Evolutionary conservation across 1,139 yeast genomes (phyloP), one percentile per base, ranked within the genome.

Genomic region (Yamadazyma diospyri): DNA sequence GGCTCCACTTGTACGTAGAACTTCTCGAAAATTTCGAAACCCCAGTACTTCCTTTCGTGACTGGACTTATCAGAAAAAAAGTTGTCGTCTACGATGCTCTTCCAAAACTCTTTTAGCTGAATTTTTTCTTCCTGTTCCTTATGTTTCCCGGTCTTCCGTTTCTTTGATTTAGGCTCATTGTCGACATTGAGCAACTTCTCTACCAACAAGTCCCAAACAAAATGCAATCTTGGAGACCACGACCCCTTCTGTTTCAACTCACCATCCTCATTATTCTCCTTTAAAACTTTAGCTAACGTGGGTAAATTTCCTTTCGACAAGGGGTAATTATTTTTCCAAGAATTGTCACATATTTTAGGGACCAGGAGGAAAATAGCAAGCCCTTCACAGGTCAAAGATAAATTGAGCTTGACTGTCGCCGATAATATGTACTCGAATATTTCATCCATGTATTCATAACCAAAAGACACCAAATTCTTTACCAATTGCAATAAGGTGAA

Each of bases 11-110:
- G 45, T 18, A 81, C 54, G 30, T 78, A 69, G 19, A 30, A 11
- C 32, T 72, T 64, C 23, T 59, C 64, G 44, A 89, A 78, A 5
- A 89, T 71, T 46, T 84, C 84, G 47, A 89, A 77, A 0, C 97
- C 98, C 76, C 87, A 76, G 55, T 72, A 85, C 52, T 89, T 92
- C 40, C 96, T 71, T 55, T 89, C 97, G 27, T 81, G 78, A 1
- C 96, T 85, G 0, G 96, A 70, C 43, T 82, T 77, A 20, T 75
- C 78, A 4, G 87, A 65, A 49, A 92, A 89, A 39, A 85, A 75
- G 1, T 82, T 71, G 48, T 87, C 94, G 51, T 89, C 97, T 8
- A 89, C 75, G 6, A 79, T 80, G 3, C 72, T 69, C 45, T 77
- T 75, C 95, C 95, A 88, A 55, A 92, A 88, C 37, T 84, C 94